Base-by-base conservation (phyloP, 2,329 filamentous ascomycete genomes). In the Cercospora berteroae region DNA sequence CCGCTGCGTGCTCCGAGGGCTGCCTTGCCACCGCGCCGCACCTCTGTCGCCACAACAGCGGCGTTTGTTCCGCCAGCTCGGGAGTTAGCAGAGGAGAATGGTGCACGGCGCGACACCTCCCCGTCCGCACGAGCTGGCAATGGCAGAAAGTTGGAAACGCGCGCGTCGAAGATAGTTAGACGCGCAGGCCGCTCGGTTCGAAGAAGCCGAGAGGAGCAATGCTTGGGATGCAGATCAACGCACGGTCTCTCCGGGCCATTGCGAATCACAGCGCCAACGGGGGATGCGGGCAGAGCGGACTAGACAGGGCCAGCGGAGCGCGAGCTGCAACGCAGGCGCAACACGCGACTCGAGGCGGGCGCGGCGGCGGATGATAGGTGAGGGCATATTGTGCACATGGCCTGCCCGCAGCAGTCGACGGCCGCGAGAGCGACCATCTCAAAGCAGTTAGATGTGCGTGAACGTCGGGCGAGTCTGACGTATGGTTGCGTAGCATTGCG, bases 201-300 rank as follows among this genome's bases (percentile, higher is more conserved):
- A 55, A 16, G 61, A 57, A 63, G 61, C 61, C 61, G 61, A 63
- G 48, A 63, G 29, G 60, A 31, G 60, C 60, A 63, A 25, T 63
- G 50, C 50, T 57, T 63, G 50, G 61, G 61, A 56, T 25, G 61
- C 31, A 63, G 61, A 63, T 63, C 61, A 39, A 20, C 31, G 50
- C 61, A 57, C 44, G 60, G 60, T 39, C 44, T 52, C 29, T 8
- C 52, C 13, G 44, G 60, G 60, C 60, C 60, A 52, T 63, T 63
- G 60, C 60, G 60, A 52, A 63, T 57, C 52, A 57, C 29, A 63
- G 50, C 18, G 31, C 16, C 61, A 33, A 36, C 50, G 48, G 61
- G 44, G 61, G 31, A 57, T 16, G 31, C 48, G 61, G 61, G 61
- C 61, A 52, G 27, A 36, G 61, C n/a, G 23, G 50, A 56, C 61